Evolutionary conservation across 2,329 filamentous ascomycete genomes (phyloP).

Genomic region (Chaetomium sp.): DNA sequence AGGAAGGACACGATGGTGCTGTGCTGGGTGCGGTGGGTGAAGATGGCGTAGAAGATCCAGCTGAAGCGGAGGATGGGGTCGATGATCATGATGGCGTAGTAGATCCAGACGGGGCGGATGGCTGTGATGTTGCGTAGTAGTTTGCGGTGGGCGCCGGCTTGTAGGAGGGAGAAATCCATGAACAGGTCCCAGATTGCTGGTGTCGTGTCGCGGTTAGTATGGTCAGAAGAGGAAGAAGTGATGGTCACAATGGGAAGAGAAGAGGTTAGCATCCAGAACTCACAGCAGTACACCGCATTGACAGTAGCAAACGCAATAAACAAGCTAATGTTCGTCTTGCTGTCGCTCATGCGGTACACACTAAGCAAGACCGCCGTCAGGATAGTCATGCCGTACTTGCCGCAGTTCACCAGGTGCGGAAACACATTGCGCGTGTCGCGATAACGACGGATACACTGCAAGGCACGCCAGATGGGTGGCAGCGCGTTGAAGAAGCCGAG

Average conservation of each 20-base stretch:
- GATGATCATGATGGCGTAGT: constrained; percentile 76
- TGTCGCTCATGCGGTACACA: constrained; percentile 69
- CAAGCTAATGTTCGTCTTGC: constrained; percentile 51
- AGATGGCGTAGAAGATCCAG: constrained; percentile 92
- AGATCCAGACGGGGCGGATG: constrained; percentile 72
- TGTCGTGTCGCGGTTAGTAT: constrained; percentile 3
- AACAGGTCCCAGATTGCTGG: constrained; percentile 85
- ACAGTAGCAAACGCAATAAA: constrained; percentile 77
- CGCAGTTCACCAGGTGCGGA: constrained; percentile 86
- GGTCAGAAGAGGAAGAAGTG: neutral
- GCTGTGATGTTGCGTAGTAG: constrained; percentile 72
- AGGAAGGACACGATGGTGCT: constrained; percentile 75
- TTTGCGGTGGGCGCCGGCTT: constrained; percentile 60
- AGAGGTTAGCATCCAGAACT: constrained; percentile 25
- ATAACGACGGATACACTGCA: constrained; percentile 89
- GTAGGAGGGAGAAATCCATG: constrained; percentile 94
- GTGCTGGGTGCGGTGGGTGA: constrained; percentile 72
- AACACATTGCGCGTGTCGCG: constrained; percentile 80
- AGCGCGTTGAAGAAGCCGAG: constrained; percentile 80
- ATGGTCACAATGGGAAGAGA: neutral
- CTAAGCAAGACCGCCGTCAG: constrained; percentile 71
- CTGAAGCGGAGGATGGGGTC: constrained; percentile 85
- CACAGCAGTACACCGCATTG: constrained; percentile 76
- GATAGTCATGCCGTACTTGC: constrained; percentile 85
- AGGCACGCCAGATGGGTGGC: constrained; percentile 81